Evolutionary conservation across 192 early-diverging fungal species (phyloP).

Genomic region (Blastocladiella britannica): DNA sequence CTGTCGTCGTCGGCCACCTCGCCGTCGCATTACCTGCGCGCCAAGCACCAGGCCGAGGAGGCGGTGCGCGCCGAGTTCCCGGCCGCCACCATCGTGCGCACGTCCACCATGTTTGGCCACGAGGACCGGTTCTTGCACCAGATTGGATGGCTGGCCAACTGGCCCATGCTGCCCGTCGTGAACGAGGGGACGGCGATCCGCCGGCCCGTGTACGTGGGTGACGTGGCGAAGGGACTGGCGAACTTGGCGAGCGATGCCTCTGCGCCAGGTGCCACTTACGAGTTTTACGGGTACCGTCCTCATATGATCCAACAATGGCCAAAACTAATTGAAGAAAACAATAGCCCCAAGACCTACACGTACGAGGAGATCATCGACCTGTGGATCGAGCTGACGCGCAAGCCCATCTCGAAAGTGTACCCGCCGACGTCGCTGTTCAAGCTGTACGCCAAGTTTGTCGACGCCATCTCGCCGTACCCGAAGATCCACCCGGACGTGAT

Average conservation of each 20-base stretch:
- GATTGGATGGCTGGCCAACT: constrained; percentile 39
- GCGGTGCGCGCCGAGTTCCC: constrained; percentile 77
- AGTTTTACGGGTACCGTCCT: constrained; percentile 47
- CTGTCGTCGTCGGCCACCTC: constrained; percentile 60
- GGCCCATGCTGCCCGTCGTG: constrained; percentile 33
- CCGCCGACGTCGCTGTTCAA: constrained; percentile 2
- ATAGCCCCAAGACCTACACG: constrained; percentile 49
- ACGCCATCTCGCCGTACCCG: constrained; percentile 32
- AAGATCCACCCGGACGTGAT: constrained; percentile 69
- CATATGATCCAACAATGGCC: background rate
- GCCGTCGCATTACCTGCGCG: constrained; percentile 49
- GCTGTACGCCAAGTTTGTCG: background rate
- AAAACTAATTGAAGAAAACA: too few species aligned
- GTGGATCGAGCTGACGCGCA: constrained; percentile 38
- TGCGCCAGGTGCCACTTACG: constrained; percentile 65
- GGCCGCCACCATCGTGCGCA: constrained; percentile 81
- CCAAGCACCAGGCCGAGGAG: constrained; percentile 83
- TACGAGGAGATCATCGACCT: constrained; percentile 51
- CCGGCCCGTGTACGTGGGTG: constrained; percentile 53
- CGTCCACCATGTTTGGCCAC: constrained; percentile 65
- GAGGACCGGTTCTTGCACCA: constrained; percentile 87
- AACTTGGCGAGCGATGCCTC: constrained; percentile 46
- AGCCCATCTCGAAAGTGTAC: constrained; percentile 37
- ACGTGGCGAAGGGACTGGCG: constrained; percentile 71
- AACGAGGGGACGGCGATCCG: constrained; percentile 46